Evolutionary conservation across 805 yeast genomes (phyloP), one percentile per base, ranked within the genome.

Genomic region (Cyberlindnera euphorbiae): DNA sequence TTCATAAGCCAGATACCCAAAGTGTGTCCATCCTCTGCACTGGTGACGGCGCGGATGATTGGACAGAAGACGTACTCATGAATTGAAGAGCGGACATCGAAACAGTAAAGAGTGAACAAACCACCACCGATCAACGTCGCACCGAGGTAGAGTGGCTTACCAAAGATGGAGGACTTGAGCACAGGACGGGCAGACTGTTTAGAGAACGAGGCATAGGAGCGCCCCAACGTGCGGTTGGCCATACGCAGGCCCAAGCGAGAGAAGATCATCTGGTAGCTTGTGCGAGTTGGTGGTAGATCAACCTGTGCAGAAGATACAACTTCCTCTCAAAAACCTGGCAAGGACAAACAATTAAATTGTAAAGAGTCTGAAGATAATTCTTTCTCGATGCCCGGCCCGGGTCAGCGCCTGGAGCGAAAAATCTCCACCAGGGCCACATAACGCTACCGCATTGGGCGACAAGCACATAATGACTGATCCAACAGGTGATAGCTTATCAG

Each of bases 21-120:
- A 34, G 67, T 69, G 57, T 90, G 97, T 16, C 95, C 93, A 10
- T 72, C 64, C 61, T 90, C 97, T n/a, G 89, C 96, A 56, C 79
- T 85, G 3, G 89, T 78, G 6, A 72, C 41, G 15, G 67, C 54
- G 39, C 97, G 73, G 32, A 85, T 71, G 9, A 81, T 31, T 1
- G 97, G 97, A 62, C 95, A 80, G 36, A 80, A 62, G 1, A 84
- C 67, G 53, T 82, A 85, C 58, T 90, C 93, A 52, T 88, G 89
- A 24, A 85, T 63, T 2, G 85, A 81, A 1, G 96, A 80, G 41
- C 95, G 69, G 8, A 96, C 79, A 60, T 89, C 95, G 35, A 76
- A 63, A 14, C 67, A 59, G 51, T 82, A 84, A 44, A 71, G 69
- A 7, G 65, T 54, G 13, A 79, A 82, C 2, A 66, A 25, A 52